Base-by-base conservation (phyloP, 2,329 filamentous ascomycete genomes). In the Penicillium occitanis region DNA sequence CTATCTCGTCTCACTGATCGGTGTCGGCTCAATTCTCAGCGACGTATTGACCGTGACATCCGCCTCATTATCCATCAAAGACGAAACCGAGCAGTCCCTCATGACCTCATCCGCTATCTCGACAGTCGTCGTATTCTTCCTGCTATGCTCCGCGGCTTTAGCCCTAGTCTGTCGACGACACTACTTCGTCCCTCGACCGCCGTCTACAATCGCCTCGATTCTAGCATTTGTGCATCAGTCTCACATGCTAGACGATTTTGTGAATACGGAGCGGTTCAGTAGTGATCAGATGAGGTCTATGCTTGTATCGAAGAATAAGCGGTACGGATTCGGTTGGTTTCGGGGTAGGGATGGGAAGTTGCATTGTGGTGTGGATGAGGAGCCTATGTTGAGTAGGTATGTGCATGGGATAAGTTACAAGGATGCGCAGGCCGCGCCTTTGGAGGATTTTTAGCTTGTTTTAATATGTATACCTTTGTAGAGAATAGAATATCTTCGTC, bases 311-410 rank as follows among this genome's bases (percentile, higher is more conserved):
- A 77, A 85, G n/a, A 84, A 85, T 44, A 89, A 90, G 79, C 88
- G 82, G 48, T 94, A 93, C 75, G 90, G 89, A 1, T 77, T 93
- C 40, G 91, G 91, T 0, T 93, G 90, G 90, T 93, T 93, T 72
- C 79, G 80, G 48, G 91, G 91, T 0, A 81, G 90, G 19, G 91
- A 94, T 76, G 88, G 88, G 3, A 84, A 89, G 76, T 85, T 86
- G 68, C 91, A 93, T 80, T 90, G 90, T 73, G 91, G 91, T 13
- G 86, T 94, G 66, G 91, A 94, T 73, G 84, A 92, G 78, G 91
- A 93, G 79, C 88, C 90, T 75, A 79, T 93, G 72, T 80, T 84
- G 67, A 85, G 84, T 67, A 79, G 76, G 66, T 93, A 92, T 76
- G 87, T 85, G 75, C 88, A 90, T 74, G 89, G 89, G 0, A 76